Percentiles rank a stretch among this genome's conserved stretches.
Evolutionary conservation across 352 stramenopile species (phyloP).

Genomic region (Globisporangium nodosum): DNA sequence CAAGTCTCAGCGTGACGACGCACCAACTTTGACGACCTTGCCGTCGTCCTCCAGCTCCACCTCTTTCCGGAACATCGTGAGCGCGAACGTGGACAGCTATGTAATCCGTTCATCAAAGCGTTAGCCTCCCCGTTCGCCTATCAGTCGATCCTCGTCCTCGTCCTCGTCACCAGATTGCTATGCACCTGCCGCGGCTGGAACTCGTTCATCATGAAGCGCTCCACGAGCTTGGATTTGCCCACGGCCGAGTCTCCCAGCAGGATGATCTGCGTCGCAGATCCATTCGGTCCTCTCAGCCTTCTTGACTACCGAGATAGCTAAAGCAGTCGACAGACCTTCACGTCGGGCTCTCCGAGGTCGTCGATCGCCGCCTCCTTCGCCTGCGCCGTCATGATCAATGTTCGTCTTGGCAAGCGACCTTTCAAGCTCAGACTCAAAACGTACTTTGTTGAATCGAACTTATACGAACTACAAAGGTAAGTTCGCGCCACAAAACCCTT

Average conservation of each 20-base stretch:
- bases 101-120: neutral
- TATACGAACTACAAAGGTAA: too few species aligned
- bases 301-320: neutral
- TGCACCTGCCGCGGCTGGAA: conserved; percentile 88
- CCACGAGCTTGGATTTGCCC: conserved; percentile 95
- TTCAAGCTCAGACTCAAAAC: neutral
- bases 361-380: conserved; percentile 27
- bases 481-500: too few species aligned
- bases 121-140: neutral
- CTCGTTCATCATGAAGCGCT: conserved; percentile 95
- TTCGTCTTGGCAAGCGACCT: neutral
- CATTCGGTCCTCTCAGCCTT: neutral
- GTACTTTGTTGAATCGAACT: neutral
- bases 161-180: too few species aligned
- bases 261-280: conserved; percentile 63
- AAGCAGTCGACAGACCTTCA: conserved; percentile 30
- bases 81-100: conserved; percentile 92
- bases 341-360: conserved; percentile 50
- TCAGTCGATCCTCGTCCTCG: too few species aligned
- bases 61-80: conserved; percentile 93
- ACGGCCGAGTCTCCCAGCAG: conserved; percentile 92
- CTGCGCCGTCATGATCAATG: neutral
- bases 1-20: conserved; percentile 5
- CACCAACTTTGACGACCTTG: conserved; percentile 58
- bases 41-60: conserved; percentile 65